Evolutionary conservation across 257 asterid genomes (phyloP), one percentile per base, ranked within the genome.

Genomic region (Solanum chmielewskii): DNA sequence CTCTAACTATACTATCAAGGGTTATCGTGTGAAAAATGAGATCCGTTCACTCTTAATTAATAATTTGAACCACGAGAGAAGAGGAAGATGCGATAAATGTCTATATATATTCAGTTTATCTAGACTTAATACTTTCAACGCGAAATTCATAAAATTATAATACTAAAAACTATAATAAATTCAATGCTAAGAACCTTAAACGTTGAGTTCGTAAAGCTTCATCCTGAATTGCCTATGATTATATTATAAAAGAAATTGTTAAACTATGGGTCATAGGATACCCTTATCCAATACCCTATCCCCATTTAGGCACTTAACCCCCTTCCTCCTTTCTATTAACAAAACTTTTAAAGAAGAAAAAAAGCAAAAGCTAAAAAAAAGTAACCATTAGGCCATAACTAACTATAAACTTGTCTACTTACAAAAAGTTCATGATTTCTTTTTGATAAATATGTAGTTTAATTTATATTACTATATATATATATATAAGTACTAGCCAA

Each of bases 341-440:
- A 44, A 25, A 44, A 25, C n/a, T 78, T 31, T 49, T 77, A 25
- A 77, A 25, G 60, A 44, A 44, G 62, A 44, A n/a, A 8, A 37
- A 44, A 14, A 44, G 25, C n/a, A 27, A 78, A 77, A 77, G 64
- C 39, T 78, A 45, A 78, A 45, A 42, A 78, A 45, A 59, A 11
- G 39, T 78, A 45, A 44, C 41, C 27, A 45, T 45, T 45, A 78
- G 41, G 31, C 70, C 42, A 45, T 78, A 78, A 78, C 84, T 25
- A 78, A 78, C 84, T 15, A 78, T 77, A 68, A 37, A 77, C 84
- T 23, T 14, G 39, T 44, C 83, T 77, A 77, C 39, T 77, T 77
- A 13, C 62, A 42, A 77, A 41, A 42, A 42, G 83, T 25, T 42
- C 12, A 42, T 74, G 5, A 74, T 76, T 16, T 23, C 56, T 41